Percentiles rank a stretch among this genome's conserved stretches.
Conservation (phyloP, 2,329 filamentous ascomycete genomes). For the Eutypella sp. region DNA sequence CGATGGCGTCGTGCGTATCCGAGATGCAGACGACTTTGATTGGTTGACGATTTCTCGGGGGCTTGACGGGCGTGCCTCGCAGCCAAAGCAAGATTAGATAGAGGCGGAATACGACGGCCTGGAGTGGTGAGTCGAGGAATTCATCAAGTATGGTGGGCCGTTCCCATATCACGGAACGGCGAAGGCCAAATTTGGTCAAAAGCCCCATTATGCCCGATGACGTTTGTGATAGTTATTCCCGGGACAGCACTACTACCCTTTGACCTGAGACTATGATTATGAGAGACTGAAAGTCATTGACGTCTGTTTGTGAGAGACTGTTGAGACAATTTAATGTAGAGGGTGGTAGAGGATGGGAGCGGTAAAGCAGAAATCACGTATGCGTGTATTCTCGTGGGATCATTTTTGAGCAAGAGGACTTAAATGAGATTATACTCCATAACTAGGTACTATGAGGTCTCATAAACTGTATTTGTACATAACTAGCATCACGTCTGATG, state of each 20-base stretch:
- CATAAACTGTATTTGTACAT: no score
- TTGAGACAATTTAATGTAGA: not conserved
- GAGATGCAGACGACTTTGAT: constrained; percentile 83
- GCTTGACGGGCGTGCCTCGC: constrained; percentile 59
- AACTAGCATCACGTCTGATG: no score
- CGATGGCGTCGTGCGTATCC: constrained; percentile 71
- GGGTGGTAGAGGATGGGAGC: no score
- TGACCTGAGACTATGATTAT: no score
- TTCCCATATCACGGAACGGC: constrained; percentile 43
- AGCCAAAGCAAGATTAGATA: constrained; percentile 63
- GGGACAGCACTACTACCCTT: no score
- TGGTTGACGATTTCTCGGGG: constrained; percentile 47
- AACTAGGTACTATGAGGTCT: no score
- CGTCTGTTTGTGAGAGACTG: not conserved
- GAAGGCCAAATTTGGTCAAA: constrained; percentile 41
- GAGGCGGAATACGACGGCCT: constrained; percentile 54
- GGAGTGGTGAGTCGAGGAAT: constrained; percentile 64
- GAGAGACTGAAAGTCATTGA: not conserved
- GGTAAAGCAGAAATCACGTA: no score
- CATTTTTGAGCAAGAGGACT: no score
- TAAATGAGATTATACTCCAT: no score
- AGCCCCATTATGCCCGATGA: constrained; percentile 35
- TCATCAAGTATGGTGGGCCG: constrained; percentile 53
- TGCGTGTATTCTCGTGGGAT: no score
- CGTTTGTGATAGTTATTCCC: not conserved